Evolutionary conservation across 108 stramenopile genomes (phyloP), one percentile per base, ranked within the genome.

Genomic region (Nitzschia inconspicua): DNA sequence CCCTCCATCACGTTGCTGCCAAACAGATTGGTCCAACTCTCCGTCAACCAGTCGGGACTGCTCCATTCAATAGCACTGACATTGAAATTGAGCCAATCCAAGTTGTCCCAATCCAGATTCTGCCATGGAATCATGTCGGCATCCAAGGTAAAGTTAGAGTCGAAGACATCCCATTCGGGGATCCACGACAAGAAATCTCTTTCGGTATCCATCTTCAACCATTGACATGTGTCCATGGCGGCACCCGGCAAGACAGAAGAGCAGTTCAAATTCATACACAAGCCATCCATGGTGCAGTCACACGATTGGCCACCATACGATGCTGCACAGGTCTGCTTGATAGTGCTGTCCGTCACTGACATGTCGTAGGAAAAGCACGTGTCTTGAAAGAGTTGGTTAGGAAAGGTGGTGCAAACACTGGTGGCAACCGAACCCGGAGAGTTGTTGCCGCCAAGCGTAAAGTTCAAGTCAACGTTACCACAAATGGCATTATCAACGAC

Each of bases 181-280:
- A 70, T 26, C 14, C 35, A 63, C 5, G 41, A 44, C 0, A 11
- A 16, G 9, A 50, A 22, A 32, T 63, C 54, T 14, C 26, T 35
- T 13, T 13, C 54, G 4, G 41, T 24, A 9, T 25, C 46, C 51
- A 60, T 42, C 27, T 26, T 9, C 51, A 63, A 29, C 28, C 25
- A 14, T 27, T 70, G 69, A 34, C 69, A 70, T 16, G 60, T 56
- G 31, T 70, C 69, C 43, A 70, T 48, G 9, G 20, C 9, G 27
- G 54, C 69, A n/a, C 69, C 69, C 5, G 60, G 61, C 20, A 68
- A 30, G 40, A 49, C 51, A 29, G 52, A 11, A 32, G 58, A 44
- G 34, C 69, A 70, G 34, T 70, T 46, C 22, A 70, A 4, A n/a
- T 27, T 25, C 35, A 62, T 24, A 35, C 69, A 70, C 2, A 54